phyloP scores from a whole-genome alignment of 164 flowering plant genomes.

The Platanus orientalis region DNA sequence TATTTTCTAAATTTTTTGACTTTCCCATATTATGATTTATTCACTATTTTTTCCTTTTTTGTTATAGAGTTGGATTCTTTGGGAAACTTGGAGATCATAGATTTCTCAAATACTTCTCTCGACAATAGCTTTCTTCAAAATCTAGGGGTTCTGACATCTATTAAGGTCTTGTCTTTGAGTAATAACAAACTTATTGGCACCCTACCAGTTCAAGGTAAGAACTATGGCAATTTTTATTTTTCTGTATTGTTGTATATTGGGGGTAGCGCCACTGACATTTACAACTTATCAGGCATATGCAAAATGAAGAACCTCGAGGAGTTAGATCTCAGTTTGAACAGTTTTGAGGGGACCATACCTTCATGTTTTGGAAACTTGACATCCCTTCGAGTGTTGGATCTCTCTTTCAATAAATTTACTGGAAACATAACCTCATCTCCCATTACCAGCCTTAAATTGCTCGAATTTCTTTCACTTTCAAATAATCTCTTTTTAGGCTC shows the following conservation, averaged over 20 bases:
- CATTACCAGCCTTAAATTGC: neutral
- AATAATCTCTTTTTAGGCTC: constrained; percentile 7
- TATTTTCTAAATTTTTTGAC: no score
- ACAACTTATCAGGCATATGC: constrained; percentile 14
- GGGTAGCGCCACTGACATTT: no score
- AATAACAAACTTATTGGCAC: neutral
- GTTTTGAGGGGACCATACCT: constrained; percentile 1
- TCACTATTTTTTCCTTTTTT: no score
- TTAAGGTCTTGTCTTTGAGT: neutral
- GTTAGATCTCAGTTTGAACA: constrained; percentile 1
- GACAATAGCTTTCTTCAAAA: neutral
- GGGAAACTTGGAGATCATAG: neutral
- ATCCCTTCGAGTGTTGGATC: constrained; percentile 11
- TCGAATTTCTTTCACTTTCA: constrained; percentile 10
- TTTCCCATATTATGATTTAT: no score
- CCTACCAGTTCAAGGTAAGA: neutral
- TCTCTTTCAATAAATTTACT: constrained; percentile 7
- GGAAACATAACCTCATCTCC: constrained; percentile 11
- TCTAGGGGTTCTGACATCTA: neutral
- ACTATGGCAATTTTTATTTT: neutral
- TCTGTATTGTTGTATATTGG: no score
- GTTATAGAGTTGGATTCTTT: neutral
- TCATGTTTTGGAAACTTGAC: constrained; percentile 14
- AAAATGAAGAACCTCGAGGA: constrained; percentile 11
- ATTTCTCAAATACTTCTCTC: neutral